These are phyloP conservation scores for Cryptococcus deneoformans DNA, from an alignment of 1,284 basidiomycete genomes.

Conservation along the genomic window DNA sequence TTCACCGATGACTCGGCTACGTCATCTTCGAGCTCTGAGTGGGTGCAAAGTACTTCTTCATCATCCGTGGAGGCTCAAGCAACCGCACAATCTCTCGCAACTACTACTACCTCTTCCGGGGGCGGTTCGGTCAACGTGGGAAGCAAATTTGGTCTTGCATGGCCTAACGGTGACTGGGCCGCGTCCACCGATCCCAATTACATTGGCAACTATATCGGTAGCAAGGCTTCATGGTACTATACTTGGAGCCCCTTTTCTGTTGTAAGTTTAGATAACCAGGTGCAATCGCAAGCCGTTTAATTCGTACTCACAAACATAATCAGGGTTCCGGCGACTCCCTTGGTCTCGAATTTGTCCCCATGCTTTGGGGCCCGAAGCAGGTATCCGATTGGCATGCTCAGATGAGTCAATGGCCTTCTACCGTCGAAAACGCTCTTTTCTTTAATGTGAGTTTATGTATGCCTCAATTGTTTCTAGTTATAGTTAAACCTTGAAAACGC, in stretches of 20 bases:
- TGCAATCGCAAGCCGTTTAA: too few species aligned
- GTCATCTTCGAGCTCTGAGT: conserved; percentile 13
- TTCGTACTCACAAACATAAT: too few species aligned
- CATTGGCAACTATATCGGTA: conserved; percentile 52
- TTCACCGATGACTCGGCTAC: conserved; percentile 12
- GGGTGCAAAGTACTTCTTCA: too few species aligned
- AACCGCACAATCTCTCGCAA: too few species aligned
- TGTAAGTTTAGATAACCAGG: conserved; percentile 1
- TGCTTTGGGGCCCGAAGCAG: conserved; percentile 62
- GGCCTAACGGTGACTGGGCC: conserved; percentile 58
- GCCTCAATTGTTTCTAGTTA: too few species aligned
- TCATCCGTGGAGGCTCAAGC: too few species aligned
- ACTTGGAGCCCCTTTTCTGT: conserved; percentile 44
- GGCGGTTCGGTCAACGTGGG: conserved; percentile 28
- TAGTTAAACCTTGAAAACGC: conserved; percentile 35
- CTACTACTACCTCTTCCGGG: too few species aligned
- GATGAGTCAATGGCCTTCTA: conserved; percentile 51
- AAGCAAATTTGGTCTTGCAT: conserved; percentile 62
- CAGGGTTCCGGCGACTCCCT: conserved; percentile 48
- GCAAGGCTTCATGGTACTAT: conserved; percentile 42
- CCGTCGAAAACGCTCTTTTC: conserved; percentile 41
- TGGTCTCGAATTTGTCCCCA: conserved; percentile 59
- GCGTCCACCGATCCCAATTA: conserved; percentile 49
- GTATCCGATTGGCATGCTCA: conserved; percentile 33
- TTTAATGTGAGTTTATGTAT: conserved; percentile 1